These are phyloP conservation scores for Drosera capensis DNA, from an alignment of 148 eudicot species.

Conservation along the genomic window DNA sequence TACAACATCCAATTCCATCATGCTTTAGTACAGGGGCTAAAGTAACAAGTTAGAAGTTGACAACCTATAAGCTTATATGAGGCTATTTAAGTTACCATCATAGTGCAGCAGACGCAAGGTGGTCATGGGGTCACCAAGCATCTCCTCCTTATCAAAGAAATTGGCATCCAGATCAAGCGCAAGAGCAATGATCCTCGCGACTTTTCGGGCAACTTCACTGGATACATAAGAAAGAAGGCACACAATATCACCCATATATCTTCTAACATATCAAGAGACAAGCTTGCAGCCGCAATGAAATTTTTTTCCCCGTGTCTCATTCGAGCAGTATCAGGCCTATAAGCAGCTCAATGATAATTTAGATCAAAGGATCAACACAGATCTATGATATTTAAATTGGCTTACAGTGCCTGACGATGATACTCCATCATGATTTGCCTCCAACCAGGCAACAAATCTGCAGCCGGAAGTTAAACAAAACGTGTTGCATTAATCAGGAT, in stretches of 20 bases:
- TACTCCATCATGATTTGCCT: constrained; percentile 87
- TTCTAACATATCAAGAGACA: not conserved
- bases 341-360: no score
- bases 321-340: no score
- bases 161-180: constrained; percentile 53
- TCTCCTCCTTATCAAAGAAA: constrained; percentile 61
- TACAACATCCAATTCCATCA: not conserved
- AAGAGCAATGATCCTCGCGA: constrained; percentile 69
- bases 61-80: not conserved
- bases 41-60: not conserved
- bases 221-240: not conserved
- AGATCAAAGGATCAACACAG: constrained; percentile 7
- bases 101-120: constrained; percentile 64
- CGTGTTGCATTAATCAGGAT: no score
- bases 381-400: constrained; percentile 9
- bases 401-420: constrained; percentile 75
- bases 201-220: constrained; percentile 52
- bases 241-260: not conserved
- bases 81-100: constrained; percentile 35
- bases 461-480: no score
- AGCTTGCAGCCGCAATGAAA: no score
- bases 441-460: constrained; percentile 78
- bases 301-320: not conserved
- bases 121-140: constrained; percentile 61
- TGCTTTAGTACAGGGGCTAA: not conserved